These are phyloP conservation scores for Aquilaria malaccensis DNA, from an alignment of 345 rosid genomes.

Conservation along the genomic window DNA sequence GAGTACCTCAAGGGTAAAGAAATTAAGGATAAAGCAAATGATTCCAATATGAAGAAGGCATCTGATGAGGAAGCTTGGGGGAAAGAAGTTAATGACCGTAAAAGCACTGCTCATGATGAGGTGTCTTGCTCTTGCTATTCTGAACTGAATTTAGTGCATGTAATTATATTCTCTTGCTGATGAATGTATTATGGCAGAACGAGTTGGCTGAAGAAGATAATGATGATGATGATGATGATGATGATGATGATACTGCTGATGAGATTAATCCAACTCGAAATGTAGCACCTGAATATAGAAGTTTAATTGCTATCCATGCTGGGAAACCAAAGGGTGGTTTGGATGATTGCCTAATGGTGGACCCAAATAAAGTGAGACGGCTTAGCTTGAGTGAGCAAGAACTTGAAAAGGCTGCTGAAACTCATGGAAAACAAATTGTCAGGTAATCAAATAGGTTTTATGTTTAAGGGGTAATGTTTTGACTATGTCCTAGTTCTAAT, in stretches of 20 bases:
- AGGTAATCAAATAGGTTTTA: constrained; percentile 21
- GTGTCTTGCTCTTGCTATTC: constrained; percentile 15
- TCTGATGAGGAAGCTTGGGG: constrained; percentile 55
- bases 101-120: constrained; percentile 27
- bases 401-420: constrained; percentile 41
- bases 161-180: constrained; percentile 13
- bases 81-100: constrained; percentile 41
- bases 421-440: constrained; percentile 41
- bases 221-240: constrained; percentile 29
- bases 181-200: constrained; percentile 23
- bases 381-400: constrained; percentile 62
- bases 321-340: constrained; percentile 51
- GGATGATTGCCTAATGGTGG: constrained; percentile 37
- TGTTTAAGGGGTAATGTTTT: too few species aligned
- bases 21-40: constrained; percentile 35
- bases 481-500: neutral
- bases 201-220: constrained; percentile 26
- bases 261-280: constrained; percentile 20
- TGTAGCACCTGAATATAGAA: constrained; percentile 29
- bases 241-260: constrained; percentile 12
- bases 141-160: neutral
- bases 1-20: constrained; percentile 23
- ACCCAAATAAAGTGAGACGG: constrained; percentile 51
- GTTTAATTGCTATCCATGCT: constrained; percentile 16
- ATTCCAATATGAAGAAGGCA: constrained; percentile 27